Evolutionary conservation across 1,284 basidiomycete genomes (phyloP).

Genomic region (Leccinum subrobustum): DNA sequence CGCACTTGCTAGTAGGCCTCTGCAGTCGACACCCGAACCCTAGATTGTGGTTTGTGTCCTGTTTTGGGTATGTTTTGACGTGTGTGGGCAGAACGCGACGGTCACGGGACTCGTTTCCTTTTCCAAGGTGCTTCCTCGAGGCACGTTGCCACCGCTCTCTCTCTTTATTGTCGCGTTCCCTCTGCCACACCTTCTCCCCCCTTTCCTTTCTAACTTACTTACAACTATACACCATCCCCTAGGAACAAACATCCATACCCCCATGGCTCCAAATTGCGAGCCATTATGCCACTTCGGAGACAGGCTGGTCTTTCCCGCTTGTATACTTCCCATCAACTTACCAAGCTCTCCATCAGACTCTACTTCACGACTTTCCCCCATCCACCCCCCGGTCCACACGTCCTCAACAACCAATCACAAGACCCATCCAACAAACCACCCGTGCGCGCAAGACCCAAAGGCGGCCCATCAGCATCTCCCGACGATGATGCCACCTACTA

Average conservation of each 20-base stretch:
- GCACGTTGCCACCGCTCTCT: conserved; percentile 32
- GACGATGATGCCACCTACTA: conserved; percentile 74
- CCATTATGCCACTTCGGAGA: conserved; percentile 75
- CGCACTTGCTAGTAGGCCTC: not conserved
- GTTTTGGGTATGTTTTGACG: conserved; percentile 17
- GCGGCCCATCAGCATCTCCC: conserved; percentile 57
- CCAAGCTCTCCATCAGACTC: conserved; percentile 46
- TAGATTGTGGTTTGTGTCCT: conserved; percentile 16
- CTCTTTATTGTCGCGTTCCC: conserved; percentile 30
- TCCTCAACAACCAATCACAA: conserved; percentile 56
- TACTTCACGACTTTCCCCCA: conserved; percentile 81
- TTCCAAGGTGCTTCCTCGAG: conserved; percentile 28
- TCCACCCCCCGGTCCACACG: conserved; percentile 61
- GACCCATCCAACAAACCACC: conserved; percentile 53
- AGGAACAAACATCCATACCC: not conserved
- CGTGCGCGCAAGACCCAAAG: conserved; percentile 56
- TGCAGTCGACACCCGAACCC: conserved; percentile 17
- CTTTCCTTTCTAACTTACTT: not conserved
- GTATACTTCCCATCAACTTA: conserved; percentile 8
- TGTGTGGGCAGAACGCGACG: conserved; percentile 34
- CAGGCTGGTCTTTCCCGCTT: conserved; percentile 45
- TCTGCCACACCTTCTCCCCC: conserved; percentile 6
- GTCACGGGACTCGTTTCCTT: conserved; percentile 38
- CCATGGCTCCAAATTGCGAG: conserved; percentile 61
- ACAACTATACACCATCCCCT: not conserved